Conservation (phyloP, 1,284 basidiomycete species). For the Ceratobasidium sp. region DNA sequence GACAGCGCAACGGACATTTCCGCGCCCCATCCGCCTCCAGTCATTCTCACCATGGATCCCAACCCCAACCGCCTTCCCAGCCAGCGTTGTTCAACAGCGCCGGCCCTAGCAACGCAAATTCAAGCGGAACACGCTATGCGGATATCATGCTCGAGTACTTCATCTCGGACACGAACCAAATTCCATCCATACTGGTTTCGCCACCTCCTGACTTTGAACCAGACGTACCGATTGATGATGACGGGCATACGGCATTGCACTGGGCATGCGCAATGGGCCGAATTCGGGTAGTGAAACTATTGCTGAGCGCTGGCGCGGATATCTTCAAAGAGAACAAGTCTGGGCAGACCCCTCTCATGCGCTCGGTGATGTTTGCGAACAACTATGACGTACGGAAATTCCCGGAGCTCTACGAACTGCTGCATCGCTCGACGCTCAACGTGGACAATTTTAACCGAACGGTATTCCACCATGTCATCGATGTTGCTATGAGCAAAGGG, state of each 20-base stretch:
- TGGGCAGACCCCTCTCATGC: conserved; percentile 98
- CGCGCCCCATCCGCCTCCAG: conserved; percentile 50
- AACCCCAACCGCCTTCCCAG: background rate
- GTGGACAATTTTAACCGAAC: conserved; percentile 99
- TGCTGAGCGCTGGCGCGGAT: conserved; percentile 93
- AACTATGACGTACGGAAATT: conserved; percentile 99
- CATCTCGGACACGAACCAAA: conserved; percentile 95
- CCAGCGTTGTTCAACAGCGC: conserved; percentile 27
- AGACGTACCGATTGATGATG: conserved; percentile 97
- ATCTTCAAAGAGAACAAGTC: conserved; percentile 97
- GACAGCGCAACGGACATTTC: conserved; percentile 13
- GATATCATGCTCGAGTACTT: conserved; percentile 99
- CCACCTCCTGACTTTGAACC: conserved; percentile 95
- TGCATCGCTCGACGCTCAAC: conserved; percentile 97
- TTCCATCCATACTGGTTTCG: conserved; percentile 86
- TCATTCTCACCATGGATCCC: conserved; percentile 44
- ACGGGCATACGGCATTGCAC: conserved; percentile 96
- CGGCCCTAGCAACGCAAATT: conserved; percentile 13
- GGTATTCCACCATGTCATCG: conserved; percentile 98
- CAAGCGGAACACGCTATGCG: conserved; percentile 64
- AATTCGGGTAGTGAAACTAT: conserved; percentile 93
- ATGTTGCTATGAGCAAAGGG: conserved; percentile 97
- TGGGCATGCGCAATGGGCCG: conserved; percentile 99
- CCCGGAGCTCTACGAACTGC: conserved; percentile 94
- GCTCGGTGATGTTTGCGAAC: conserved; percentile 99